phyloP scores from a whole-genome alignment of 805 yeast genomes.

The Ogataea haglerorum region DNA sequence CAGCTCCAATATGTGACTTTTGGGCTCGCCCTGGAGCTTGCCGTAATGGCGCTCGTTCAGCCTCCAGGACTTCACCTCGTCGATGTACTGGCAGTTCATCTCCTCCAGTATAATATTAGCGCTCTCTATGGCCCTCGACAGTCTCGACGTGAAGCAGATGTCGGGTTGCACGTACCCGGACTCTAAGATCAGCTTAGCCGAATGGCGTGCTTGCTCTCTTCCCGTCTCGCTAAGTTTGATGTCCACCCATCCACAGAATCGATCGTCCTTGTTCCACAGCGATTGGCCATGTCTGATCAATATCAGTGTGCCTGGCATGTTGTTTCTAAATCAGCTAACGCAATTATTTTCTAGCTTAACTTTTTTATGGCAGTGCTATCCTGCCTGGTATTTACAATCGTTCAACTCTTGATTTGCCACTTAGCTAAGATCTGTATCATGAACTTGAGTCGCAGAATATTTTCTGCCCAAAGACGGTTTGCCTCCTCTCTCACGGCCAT shows the following conservation, averaged over 20 bases:
- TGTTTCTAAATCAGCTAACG: not conserved
- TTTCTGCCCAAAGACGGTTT: constrained; percentile 14
- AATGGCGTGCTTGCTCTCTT: constrained; percentile 59
- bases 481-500: constrained; percentile 29
- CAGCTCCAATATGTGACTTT: constrained; percentile 58
- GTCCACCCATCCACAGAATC: constrained; percentile 87
- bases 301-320: constrained; percentile 37
- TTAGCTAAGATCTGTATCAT: not conserved
- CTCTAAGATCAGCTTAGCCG: constrained; percentile 56
- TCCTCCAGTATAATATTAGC: constrained; percentile 61
- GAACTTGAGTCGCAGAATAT: not conserved
- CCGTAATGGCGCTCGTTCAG: constrained; percentile 85
- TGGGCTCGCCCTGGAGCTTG: constrained; percentile 72
- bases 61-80: constrained; percentile 69
- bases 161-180: constrained; percentile 45
- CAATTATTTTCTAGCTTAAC: not conserved
- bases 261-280: constrained; percentile 69
- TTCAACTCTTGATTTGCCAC: constrained; percentile 6
- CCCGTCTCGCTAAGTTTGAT: constrained; percentile 67
- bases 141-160: constrained; percentile 64
- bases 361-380: constrained; percentile 3
- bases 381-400: constrained; percentile 1
- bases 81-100: constrained; percentile 46
- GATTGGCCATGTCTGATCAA: constrained; percentile 82
- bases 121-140: constrained; percentile 73